phyloP scores from a whole-genome alignment of 495 filamentous ascomycete genomes.

The Podospora anserina region DNA sequence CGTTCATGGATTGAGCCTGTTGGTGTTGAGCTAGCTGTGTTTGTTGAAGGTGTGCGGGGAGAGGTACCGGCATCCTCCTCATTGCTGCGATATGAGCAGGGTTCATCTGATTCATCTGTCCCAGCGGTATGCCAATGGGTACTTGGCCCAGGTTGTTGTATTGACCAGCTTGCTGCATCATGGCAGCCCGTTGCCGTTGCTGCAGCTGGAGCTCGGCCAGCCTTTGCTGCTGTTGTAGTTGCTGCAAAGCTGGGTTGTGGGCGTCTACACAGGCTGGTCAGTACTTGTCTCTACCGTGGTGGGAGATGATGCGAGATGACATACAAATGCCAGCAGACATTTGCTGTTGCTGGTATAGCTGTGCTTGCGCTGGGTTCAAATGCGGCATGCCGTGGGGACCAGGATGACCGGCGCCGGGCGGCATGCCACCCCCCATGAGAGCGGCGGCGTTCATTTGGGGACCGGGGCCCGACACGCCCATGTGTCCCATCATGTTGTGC shows the following conservation, averaged over 20 bases:
- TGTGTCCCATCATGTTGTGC: conserved; percentile 68
- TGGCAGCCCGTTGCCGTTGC: conserved; percentile 44
- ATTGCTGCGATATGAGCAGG: conserved; percentile 28
- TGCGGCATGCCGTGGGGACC: conserved; percentile 79
- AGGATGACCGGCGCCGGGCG: conserved; percentile 64
- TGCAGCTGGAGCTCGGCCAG: conserved; percentile 43
- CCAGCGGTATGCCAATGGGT: conserved; percentile 61
- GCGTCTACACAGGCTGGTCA: conserved; percentile 37
- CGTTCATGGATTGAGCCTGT: conserved; percentile 45
- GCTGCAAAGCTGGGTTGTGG: conserved; percentile 54
- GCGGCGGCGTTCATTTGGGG: conserved; percentile 76
- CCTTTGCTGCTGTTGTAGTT: conserved; percentile 45
- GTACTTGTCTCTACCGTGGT: conserved; percentile 4
- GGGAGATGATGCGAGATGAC: conserved; percentile 4
- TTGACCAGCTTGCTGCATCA: conserved; percentile 47
- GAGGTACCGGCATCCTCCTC: conserved; percentile 36
- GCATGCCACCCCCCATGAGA: conserved; percentile 75
- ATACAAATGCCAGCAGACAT: conserved; percentile 27
- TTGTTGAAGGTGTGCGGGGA: conserved; percentile 48
- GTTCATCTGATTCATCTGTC: conserved; percentile 29
- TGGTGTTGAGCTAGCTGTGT: conserved; percentile 45
- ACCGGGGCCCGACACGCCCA: conserved; percentile 77
- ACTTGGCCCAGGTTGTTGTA: conserved; percentile 44
- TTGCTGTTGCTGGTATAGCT: conserved; percentile 61
- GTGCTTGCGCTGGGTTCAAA: conserved; percentile 64